phyloP scores from a whole-genome alignment of 352 stramenopile species.

The Pythium dissimile region DNA sequence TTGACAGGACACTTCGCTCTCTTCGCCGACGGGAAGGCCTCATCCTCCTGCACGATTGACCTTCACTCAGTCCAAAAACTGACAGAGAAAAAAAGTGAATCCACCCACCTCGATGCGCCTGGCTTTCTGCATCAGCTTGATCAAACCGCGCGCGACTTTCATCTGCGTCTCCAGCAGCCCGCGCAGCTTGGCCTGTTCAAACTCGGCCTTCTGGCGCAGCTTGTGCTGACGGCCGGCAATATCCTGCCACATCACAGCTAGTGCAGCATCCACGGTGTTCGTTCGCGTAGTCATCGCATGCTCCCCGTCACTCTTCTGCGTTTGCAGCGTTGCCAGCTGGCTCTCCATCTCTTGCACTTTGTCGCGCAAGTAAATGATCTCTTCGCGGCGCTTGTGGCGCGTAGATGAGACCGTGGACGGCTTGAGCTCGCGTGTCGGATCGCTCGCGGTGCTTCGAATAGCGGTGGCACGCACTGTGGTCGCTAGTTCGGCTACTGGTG shows the following conservation, averaged over 20 bases:
- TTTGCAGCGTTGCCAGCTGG: not conserved
- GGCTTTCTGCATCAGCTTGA: constrained; percentile 20
- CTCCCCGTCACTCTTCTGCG: not conserved
- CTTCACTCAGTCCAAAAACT: not conserved
- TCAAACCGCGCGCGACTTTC: constrained; percentile 24
- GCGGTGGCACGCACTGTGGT: no score
- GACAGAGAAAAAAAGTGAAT: not conserved
- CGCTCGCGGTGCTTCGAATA: no score
- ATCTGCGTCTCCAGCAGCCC: constrained; percentile 27
- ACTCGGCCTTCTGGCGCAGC: constrained; percentile 17
- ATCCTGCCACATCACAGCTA: constrained; percentile 16
- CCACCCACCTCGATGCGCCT: constrained; percentile 6
- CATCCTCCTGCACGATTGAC: not conserved
- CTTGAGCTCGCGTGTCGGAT: not conserved
- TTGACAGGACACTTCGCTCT: not conserved
- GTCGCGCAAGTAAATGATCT: constrained; percentile 16
- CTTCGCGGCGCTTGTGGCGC: constrained; percentile 16
- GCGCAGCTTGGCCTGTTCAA: constrained; percentile 23
- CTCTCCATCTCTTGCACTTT: constrained; percentile 18
- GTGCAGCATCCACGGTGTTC: constrained; percentile 1
- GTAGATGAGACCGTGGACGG: constrained; percentile 9
- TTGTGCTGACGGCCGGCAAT: constrained; percentile 13
- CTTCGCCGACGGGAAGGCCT: constrained; percentile 3
- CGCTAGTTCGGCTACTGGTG: no score
- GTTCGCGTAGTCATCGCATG: not conserved